These are phyloP conservation scores for Myriosclerotinia curreyana DNA, from an alignment of 2,329 filamentous ascomycete species.

Conservation along the genomic window DNA sequence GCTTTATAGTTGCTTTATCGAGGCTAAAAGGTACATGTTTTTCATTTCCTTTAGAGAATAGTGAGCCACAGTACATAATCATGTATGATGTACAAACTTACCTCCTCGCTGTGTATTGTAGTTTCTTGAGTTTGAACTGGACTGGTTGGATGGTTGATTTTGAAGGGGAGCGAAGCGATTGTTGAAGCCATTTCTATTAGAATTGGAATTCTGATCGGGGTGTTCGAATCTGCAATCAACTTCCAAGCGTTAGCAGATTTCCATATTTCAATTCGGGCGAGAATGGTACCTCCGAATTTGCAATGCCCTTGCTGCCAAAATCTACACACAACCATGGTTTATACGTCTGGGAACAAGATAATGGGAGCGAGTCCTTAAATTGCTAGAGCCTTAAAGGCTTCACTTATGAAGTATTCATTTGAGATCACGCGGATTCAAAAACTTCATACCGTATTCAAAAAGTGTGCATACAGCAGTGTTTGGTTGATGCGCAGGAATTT, in stretches of 20 bases:
- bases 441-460: background rate
- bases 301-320: conserved; percentile 65
- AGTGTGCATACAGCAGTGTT: conserved; percentile 5
- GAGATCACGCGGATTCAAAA: background rate
- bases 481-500: background rate
- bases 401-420: conserved; percentile 16
- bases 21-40: conserved; percentile 31
- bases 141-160: conserved; percentile 20
- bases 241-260: conserved; percentile 36
- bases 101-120: conserved; percentile 30
- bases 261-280: background rate
- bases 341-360: background rate
- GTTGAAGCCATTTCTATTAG: conserved; percentile 34
- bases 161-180: conserved; percentile 40
- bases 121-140: conserved; percentile 26
- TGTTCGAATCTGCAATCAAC: conserved; percentile 60
- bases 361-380: conserved; percentile 1
- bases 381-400: conserved; percentile 9
- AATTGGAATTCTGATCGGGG: conserved; percentile 37
- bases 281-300: conserved; percentile 44
- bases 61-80: conserved; percentile 8
- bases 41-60: conserved; percentile 7
- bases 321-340: conserved; percentile 46
- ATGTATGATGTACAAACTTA: conserved; percentile 12
- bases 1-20: conserved; percentile 53